Evolutionary conservation across 495 filamentous ascomycete species (phyloP).

Genomic region (Podospora comata): DNA sequence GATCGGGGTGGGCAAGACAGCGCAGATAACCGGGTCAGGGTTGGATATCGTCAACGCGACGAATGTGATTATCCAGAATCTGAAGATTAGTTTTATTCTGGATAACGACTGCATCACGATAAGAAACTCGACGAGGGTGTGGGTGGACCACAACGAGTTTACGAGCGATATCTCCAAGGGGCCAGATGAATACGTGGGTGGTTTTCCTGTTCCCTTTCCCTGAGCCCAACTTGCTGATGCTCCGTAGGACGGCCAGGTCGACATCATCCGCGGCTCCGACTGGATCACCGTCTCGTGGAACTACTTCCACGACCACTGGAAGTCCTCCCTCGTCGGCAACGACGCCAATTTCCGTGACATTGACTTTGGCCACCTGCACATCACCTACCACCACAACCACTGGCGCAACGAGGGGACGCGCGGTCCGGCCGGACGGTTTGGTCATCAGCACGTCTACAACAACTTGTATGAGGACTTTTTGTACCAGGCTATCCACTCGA

Average conservation of each 20-base stretch:
- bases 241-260: slow-evolving; percentile 56
- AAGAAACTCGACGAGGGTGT: slow-evolving; percentile 53
- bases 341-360: slow-evolving; percentile 44
- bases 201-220: slow-evolving; percentile 9
- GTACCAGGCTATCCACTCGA: slow-evolving; percentile 52
- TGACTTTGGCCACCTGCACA: slow-evolving; percentile 53
- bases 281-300: slow-evolving; percentile 51
- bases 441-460: slow-evolving; percentile 53
- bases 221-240: too few species aligned
- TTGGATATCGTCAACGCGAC: slow-evolving; percentile 44
- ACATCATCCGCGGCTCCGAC: slow-evolving; percentile 55
- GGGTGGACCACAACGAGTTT: slow-evolving; percentile 67
- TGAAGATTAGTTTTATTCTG: slow-evolving; percentile 57
- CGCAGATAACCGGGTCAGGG: slow-evolving; percentile 38
- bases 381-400: slow-evolving; percentile 62
- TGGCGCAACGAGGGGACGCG: slow-evolving; percentile 61
- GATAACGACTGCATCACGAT: slow-evolving; percentile 60
- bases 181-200: slow-evolving; percentile 60
- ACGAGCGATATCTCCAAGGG: slow-evolving; percentile 53
- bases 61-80: slow-evolving; percentile 61
- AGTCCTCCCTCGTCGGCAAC: slow-evolving; percentile 62
- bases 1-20: slow-evolving; percentile 46
- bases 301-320: slow-evolving; percentile 62
- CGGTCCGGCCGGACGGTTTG: slow-evolving; percentile 60
- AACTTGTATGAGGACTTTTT: slow-evolving; percentile 44